Evolutionary conservation across 148 eudicot species (phyloP).

Genomic region (Chenopodium suecicum): DNA sequence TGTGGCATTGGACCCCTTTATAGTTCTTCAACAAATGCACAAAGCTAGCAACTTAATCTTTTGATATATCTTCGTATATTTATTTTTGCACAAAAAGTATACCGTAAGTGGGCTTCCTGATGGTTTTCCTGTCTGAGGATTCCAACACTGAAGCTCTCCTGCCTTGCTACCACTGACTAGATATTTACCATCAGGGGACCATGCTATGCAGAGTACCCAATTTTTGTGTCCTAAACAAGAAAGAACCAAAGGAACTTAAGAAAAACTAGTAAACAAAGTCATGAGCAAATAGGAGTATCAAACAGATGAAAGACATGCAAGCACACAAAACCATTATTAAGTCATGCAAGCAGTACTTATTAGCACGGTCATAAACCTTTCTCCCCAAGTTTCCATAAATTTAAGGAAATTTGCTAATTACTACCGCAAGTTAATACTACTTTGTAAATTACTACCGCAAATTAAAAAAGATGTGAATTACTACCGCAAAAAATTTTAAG

Average conservation of each 20-base stretch:
- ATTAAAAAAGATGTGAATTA: no score
- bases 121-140: conserved; percentile 80
- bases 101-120: conserved; percentile 71
- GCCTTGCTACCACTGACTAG: conserved; percentile 97
- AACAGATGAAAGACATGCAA: background rate
- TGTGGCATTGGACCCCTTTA: background rate
- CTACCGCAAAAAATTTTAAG: no score
- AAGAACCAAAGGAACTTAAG: conserved; percentile 6
- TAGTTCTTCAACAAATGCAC: background rate
- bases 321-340: background rate
- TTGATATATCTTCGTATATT: background rate
- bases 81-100: conserved; percentile 20
- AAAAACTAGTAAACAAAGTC: background rate
- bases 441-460: no score
- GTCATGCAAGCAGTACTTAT: background rate
- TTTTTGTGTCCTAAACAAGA: conserved; percentile 72
- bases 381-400: background rate
- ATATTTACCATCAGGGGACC: conserved; percentile 98
- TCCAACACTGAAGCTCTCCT: conserved; percentile 93
- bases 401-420: no score
- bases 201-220: conserved; percentile 95
- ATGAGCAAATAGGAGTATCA: background rate
- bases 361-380: background rate
- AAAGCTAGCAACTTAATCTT: background rate
- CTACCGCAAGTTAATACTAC: no score